phyloP scores from a whole-genome alignment of 2,329 filamentous ascomycete species.

The Trichoderma polysporum region DNA sequence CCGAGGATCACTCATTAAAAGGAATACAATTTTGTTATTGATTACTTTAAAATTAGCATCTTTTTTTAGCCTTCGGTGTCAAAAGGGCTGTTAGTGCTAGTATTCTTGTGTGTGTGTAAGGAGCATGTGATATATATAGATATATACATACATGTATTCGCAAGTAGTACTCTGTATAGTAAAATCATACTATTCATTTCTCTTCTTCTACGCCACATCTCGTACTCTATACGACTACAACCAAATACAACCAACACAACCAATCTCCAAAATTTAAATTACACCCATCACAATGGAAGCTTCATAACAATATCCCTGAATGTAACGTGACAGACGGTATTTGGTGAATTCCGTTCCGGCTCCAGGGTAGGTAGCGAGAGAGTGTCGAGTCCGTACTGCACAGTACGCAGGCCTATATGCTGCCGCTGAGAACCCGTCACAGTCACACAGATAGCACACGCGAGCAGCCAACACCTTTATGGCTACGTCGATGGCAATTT shows the following conservation, averaged over 20 bases:
- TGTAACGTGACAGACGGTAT: neutral
- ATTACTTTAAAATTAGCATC: neutral
- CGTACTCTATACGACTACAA: too few relatives aligned
- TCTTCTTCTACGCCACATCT: neutral
- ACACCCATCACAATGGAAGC: neutral
- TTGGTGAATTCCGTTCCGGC: neutral
- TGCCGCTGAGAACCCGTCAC: too few relatives aligned
- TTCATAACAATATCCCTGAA: neutral
- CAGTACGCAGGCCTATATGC: too few relatives aligned
- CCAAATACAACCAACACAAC: neutral
- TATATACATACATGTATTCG: neutral
- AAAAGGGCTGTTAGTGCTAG: neutral
- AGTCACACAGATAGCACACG: neutral
- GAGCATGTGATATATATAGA: neutral
- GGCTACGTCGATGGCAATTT: neutral
- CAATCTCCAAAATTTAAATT: neutral
- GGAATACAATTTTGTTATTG: neutral
- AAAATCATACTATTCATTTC: too few relatives aligned
- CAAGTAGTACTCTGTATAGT: neutral
- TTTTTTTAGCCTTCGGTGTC: neutral
- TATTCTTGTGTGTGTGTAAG: neutral
- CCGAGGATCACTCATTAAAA: neutral
- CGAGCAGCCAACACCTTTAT: neutral
- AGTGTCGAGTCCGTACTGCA: too few relatives aligned
- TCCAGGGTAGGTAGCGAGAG: conserved; percentile 4